Base-by-base conservation (phyloP, 108 stramenopile genomes). In the Mediolabrus comicus region DNA sequence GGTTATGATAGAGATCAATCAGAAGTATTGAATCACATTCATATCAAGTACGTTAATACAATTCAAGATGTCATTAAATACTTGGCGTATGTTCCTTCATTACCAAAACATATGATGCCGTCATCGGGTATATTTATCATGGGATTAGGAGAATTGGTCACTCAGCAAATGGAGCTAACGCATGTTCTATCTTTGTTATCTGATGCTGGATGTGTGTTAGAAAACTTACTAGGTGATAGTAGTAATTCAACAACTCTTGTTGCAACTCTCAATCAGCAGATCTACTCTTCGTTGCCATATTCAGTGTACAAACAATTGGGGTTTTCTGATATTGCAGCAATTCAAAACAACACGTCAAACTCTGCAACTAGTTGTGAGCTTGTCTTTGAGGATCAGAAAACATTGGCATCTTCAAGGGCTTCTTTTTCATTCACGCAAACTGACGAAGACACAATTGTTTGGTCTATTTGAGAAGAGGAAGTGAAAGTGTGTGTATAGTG, bases 1-100 rank as follows among this genome's bases (percentile, higher is more conserved):
- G 32, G 22, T 27, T 8, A 12, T 6, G 30, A 34, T 39, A 16
- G 56, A 25, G 59, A 64, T 64, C 62, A 77, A 3, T 26, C 51
- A 13, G 24, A 24, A 4, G n/a, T 52, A 11, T 57, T 77, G 8
- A 29, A 59, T 41, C 67, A 65, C 14, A 77, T 77, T 41, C 52
- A 60, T 1, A 66, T 77, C 30, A 69, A 60, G 60, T 77, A 77
- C 31, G 64, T 77, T 17, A 53, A 53, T 16, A 53, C 76, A 8
- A 36, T 60, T 19, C 36, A 63, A 7, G 76, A 77, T 28, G 31
- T 77, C 24, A 54, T 77, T 32, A 0, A 26, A 43, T 77, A 65
- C 46, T 52, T 77, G 38, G 57, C 49, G 24, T 77, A 70, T 33
- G 69, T 59, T 51, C 69, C 69, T 5, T 77, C 76, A 4, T 52